These are phyloP conservation scores for Hawksworthiomyces lignivorus DNA, from an alignment of 2,329 filamentous ascomycete species.

Conservation along the genomic window DNA sequence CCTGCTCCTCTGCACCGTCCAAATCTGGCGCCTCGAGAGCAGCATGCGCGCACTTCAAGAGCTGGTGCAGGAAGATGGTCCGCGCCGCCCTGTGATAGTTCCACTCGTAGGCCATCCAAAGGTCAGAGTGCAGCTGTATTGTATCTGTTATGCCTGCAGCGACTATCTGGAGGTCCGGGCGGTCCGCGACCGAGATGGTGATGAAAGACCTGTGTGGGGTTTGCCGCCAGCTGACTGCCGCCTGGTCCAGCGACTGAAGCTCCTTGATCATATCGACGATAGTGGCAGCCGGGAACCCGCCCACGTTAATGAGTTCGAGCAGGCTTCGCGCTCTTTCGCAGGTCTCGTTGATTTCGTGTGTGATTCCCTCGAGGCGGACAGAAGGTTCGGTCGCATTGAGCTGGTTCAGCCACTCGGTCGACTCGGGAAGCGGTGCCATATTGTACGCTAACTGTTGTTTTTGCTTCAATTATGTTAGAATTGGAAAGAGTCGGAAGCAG, in stretches of 20 bases:
- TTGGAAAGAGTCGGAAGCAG: not conserved
- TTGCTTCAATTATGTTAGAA: too few species aligned
- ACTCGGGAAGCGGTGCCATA: conserved; percentile 21
- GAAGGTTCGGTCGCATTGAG: conserved; percentile 21
- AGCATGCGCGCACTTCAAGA: conserved; percentile 14
- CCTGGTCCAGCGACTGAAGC: conserved; percentile 23
- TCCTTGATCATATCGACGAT: conserved; percentile 22
- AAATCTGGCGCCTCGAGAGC: conserved; percentile 9
- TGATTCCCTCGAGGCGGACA: conserved; percentile 23
- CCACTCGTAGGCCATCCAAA: conserved; percentile 35
- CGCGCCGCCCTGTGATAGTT: conserved; percentile 31
- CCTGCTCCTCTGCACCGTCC: not conserved
- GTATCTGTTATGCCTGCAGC: conserved; percentile 16
- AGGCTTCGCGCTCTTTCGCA: conserved; percentile 25
- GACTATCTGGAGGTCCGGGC: conserved; percentile 14
- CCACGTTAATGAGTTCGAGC: conserved; percentile 14
- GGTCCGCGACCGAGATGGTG: conserved; percentile 11
- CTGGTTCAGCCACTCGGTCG: conserved; percentile 22
- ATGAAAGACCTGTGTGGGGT: conserved; percentile 27
- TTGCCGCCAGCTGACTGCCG: conserved; percentile 22
- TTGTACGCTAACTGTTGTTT: conserved; percentile 28
- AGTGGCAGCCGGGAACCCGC: conserved; percentile 6
- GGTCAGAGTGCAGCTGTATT: conserved; percentile 28
- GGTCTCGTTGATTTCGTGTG: conserved; percentile 19
- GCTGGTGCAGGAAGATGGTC: conserved; percentile 28